phyloP scores from a whole-genome alignment of 192 early-diverging fungal genomes.

The Backusella circina region DNA sequence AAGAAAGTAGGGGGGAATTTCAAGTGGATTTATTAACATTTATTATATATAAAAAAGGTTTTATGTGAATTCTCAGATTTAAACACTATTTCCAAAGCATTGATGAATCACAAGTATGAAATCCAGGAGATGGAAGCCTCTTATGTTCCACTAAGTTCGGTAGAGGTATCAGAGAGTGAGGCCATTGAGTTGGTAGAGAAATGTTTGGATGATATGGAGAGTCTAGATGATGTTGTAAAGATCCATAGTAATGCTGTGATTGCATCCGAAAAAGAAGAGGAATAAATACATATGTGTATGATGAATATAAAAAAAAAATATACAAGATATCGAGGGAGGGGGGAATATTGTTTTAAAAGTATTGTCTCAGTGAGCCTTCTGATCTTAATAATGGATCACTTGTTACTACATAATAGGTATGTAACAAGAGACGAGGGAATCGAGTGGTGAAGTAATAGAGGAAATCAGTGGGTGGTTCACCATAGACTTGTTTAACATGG shows the following conservation, averaged over 20 bases:
- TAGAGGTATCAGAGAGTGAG: constrained; percentile 42
- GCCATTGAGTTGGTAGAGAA: constrained; percentile 40
- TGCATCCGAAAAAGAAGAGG: constrained; percentile 7
- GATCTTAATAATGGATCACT: constrained; percentile 56
- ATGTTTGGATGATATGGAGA: constrained; percentile 53
- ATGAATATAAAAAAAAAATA: neutral
- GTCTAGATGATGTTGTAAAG: constrained; percentile 61
- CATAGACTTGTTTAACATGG: constrained; percentile 71
- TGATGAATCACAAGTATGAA: constrained; percentile 48
- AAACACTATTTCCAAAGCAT: constrained; percentile 37
- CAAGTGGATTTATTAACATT: neutral
- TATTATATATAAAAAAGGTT: constrained; percentile 18
- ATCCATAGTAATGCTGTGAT: constrained; percentile 51
- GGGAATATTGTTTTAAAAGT: constrained; percentile 40
- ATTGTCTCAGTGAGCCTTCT: constrained; percentile 64
- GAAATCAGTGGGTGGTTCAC: constrained; percentile 83
- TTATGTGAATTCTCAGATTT: constrained; percentile 52
- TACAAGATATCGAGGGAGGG: neutral
- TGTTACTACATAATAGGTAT: constrained; percentile 81
- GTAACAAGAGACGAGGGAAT: constrained; percentile 84
- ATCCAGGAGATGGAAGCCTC: constrained; percentile 54
- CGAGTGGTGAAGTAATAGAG: constrained; percentile 83
- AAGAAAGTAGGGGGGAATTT: neutral
- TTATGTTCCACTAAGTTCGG: constrained; percentile 48
- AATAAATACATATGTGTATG: neutral